These are phyloP conservation scores for Hymenoscyphus infarciens DNA, from an alignment of 2,329 filamentous ascomycete species.

Conservation along the genomic window DNA sequence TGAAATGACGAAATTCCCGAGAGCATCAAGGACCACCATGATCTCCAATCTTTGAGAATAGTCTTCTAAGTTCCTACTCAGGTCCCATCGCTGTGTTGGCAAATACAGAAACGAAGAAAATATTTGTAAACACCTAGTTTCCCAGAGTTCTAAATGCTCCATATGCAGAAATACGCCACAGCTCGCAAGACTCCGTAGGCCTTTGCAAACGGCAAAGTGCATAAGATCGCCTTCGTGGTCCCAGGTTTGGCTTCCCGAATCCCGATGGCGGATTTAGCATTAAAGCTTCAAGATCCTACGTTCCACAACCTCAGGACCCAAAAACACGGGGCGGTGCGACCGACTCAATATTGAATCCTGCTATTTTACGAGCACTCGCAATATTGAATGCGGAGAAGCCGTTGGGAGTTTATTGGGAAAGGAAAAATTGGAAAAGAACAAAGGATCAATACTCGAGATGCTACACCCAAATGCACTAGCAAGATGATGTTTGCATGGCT, in stretches of 20 bases:
- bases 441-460: neutral
- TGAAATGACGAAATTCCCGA: neutral
- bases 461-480: neutral
- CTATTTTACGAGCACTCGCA: neutral
- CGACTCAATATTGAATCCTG: neutral
- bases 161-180: too few species aligned
- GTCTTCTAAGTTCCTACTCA: too few species aligned
- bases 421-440: neutral
- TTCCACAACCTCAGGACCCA: constrained; percentile 2
- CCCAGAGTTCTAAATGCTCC: too few species aligned
- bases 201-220: neutral
- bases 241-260: neutral
- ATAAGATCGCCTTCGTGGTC: neutral
- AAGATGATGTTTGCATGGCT: neutral
- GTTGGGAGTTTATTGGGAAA: neutral
- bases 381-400: neutral
- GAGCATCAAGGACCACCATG: neutral
- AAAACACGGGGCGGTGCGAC: constrained; percentile 1
- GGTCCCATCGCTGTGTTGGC: too few species aligned
- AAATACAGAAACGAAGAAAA: too few species aligned
- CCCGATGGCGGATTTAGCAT: neutral
- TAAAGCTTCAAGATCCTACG: constrained; percentile 4
- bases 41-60: too few species aligned
- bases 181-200: too few species aligned
- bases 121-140: too few species aligned